Evolutionary conservation across 768 basidiomycete species (phyloP), one percentile per base, ranked within the genome.

Genomic region (Phylloporus rhodoxanthus): DNA sequence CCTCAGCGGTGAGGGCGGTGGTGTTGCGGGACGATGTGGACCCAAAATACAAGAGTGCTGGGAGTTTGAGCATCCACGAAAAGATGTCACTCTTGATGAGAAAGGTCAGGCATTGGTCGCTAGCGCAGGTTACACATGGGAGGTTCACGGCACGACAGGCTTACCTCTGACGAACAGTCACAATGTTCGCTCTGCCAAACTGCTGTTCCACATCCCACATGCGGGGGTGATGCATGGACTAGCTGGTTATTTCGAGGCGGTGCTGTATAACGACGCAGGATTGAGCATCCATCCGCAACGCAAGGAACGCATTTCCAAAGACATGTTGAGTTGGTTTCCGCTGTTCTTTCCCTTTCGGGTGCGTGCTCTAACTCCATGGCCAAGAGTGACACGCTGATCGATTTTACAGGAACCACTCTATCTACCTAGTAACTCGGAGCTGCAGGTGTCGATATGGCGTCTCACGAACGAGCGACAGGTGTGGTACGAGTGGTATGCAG

Each of bases 251-350:
- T 99, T 99, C 58, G 95, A 98, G 69, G 91, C 95, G 0, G 81
- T 88, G 9, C 71, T 99, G 4, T 99, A 99, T 61, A 82, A 80
- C n/a, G 84, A 85, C 53, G 75, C 98, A 19, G 91, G 92, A 1
- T 71, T 97, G 21, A 96, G 91, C 60, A 97, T 96, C 36, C 95
- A 98, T 63, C 96, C 96, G 0, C 80, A 88, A 45, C 81, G 85
- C 42, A 91, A 87, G 63, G 86, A 91, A 23, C 75, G 80, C 40
- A 76, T 94, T 47, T 93, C 91, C 8, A 93, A 90, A 59, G 86
- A 98, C 58, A 99, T 99, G 96, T 75, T 98, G 59, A 97, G 94
- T 63, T 99, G 96, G 96, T 99, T 99, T 71, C 96, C 96, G 0
- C 69, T 97, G 17, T 96, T 91, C 71, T 95, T 99, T 69, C 96